A percentile compares a stretch with the other conserved stretches of the same genome.
Conservation (phyloP, 2,329 filamentous ascomycete species). For the Amauroascus niger region DNA sequence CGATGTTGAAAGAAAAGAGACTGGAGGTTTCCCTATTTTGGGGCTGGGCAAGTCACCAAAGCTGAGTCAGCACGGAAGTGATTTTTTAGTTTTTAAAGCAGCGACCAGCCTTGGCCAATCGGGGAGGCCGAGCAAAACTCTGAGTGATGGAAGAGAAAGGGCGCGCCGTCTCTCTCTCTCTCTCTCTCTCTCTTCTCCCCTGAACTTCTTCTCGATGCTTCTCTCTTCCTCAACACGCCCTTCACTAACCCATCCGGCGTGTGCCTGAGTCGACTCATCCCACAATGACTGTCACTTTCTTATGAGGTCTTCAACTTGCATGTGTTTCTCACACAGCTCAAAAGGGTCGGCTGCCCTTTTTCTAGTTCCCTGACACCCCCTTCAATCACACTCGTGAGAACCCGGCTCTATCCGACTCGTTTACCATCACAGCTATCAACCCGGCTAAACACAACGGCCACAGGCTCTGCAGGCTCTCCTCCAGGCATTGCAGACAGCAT, state of each 20-base stretch:
- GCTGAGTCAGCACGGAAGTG: not conserved
- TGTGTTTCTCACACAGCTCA: constrained; percentile 1
- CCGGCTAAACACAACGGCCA: not conserved
- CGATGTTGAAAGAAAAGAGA: too few relatives aligned
- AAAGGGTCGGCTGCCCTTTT: constrained; percentile 7
- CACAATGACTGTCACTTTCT: not conserved
- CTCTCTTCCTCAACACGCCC: too few relatives aligned
- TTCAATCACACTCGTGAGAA: not conserved
- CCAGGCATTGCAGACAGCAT: not conserved
- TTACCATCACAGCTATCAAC: not conserved
- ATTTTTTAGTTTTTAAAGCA: too few relatives aligned
- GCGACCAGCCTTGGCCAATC: not conserved
- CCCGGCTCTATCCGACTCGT: constrained; percentile 5
- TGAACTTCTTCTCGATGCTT: not conserved
- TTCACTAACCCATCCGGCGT: too few relatives aligned
- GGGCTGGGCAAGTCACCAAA: too few relatives aligned
- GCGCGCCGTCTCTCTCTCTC: too few relatives aligned
- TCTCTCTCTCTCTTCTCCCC: too few relatives aligned
- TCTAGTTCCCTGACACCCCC: not conserved
- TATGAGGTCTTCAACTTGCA: constrained; percentile 1
- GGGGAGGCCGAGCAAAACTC: too few relatives aligned
- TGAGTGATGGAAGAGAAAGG: too few relatives aligned
- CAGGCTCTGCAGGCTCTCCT: not conserved
- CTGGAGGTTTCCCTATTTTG: too few relatives aligned
- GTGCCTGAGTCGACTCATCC: not conserved